Evolutionary conservation across 768 basidiomycete genomes (phyloP), one percentile per base, ranked within the genome.

Genomic region (Russula lepida): DNA sequence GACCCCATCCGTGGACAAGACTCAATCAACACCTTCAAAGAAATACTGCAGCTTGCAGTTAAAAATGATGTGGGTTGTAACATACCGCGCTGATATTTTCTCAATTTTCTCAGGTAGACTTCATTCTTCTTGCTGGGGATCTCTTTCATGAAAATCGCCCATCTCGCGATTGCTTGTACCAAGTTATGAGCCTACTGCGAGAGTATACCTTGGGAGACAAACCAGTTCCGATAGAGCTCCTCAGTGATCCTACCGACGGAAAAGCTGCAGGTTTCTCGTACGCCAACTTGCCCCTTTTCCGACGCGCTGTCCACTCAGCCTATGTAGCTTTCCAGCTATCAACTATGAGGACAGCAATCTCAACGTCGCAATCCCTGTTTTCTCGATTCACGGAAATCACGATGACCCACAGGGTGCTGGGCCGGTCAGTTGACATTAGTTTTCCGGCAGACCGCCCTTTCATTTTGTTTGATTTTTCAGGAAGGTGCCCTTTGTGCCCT

Each of bases 311-410:
- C 28, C 61, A 46, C 58, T 60, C 30, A 54, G 32, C 58, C 50
- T 23, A 1, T 25, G 6, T 67, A 98, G 94, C 17, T 99, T 98
- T 70, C 97, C 97, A 13, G 92, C 93, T 1, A 76, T 99, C 65
- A 98, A 99, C 72, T 98, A 98, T 69, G 94, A 99, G 72, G 95
- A 99, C 68, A 84, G 88, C 2, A 98, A 99, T 71, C 78, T 98
- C 59, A 99, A 99, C 71, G 81, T 99, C 54, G 84, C 84, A 4
- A 92, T 97, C n/a, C 97, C 97, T 3, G 89, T 98, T 30, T 99
- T 99, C 74, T 98, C 95, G 0, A 98, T 99, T 54, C 97, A 99
- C 69, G 97, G 97, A 46, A 99, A 99, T 70, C 97, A 99, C 73
- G 97, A 99, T 69, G 97, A 99, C 68, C 97, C 97, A 35, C 97